Evolutionary conservation across 108 stramenopile species (phyloP), one percentile per base, ranked within the genome.

Genomic region (Seminavis robusta): DNA sequence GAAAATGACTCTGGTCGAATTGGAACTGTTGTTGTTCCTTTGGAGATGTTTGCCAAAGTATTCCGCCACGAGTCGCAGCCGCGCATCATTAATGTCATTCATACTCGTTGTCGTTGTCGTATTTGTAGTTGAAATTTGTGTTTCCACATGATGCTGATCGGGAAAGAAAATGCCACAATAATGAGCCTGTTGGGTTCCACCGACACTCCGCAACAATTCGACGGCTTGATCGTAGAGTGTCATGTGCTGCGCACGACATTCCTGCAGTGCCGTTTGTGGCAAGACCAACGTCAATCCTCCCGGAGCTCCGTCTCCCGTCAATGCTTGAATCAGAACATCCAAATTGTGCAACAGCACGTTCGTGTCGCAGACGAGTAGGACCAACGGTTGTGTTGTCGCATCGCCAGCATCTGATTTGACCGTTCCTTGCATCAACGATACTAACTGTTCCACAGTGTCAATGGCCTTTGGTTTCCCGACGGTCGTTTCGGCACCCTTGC

Each of bases 311-410:
- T 21, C 15, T 13, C 34, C 1, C 33, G 46, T 9, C 10, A 6
- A 43, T 4, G 57, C 57, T 44, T 85, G 83, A 49, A 89, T 86
- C 60, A 93, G 53, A 1, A 93, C 81, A 66, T 93, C 92, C 46
- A 90, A 56, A 36, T 93, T 84, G 67, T 93, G 92, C 49, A 93
- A 50, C 31, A 93, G 56, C 7, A 93, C 84, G 54, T 93, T 93
- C 34, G 92, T 81, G 45, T 93, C 92, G 24, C 79, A 76, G 40
- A 93, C 69, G 3, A n/a, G n/a, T n/a, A n/a, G n/a, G n/a, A 79
- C 84, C 23, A 93, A 23, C 1, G 47, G 58, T 9, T 61, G 68
- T n/a, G 30, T 43, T 52, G 40, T 31, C 49, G 42, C 23, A 36
- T 44, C 38, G 33, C 60, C 1, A 48, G 62, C 33, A 17, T 43